Conservation (phyloP, 73 alveolate genomes). For the Stentor roeselii region DNA sequence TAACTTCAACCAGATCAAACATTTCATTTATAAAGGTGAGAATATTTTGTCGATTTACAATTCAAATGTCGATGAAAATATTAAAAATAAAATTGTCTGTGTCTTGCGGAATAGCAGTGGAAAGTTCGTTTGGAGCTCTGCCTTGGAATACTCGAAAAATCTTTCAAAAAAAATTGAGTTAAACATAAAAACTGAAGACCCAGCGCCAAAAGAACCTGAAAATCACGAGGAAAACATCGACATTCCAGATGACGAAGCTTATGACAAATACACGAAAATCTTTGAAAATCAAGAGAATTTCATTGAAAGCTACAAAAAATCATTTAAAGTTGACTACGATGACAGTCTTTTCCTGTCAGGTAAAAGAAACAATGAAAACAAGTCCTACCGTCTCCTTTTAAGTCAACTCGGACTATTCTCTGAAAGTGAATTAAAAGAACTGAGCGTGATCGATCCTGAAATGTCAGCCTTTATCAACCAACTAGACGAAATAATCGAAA, state of each 20-base stretch:
- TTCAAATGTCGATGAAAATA: not conserved
- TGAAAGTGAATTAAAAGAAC: not conserved
- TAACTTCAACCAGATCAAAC: not conserved
- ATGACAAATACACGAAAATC: not conserved
- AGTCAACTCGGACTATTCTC: conserved; percentile 4
- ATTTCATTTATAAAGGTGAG: not conserved
- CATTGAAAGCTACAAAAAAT: not conserved
- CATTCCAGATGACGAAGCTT: not conserved
- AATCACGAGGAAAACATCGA: not conserved
- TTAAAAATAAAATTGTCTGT: not conserved
- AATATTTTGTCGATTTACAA: not conserved
- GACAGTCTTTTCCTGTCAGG: not conserved
- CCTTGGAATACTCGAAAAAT: not conserved
- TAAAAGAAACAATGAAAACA: not conserved
- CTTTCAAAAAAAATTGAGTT: not conserved
- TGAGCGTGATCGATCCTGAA: not conserved
- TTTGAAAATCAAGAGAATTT: not conserved
- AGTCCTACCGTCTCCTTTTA: not conserved
- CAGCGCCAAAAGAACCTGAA: not conserved
- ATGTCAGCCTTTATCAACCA: not conserved
- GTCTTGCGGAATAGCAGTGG: not conserved
- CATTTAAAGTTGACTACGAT: not conserved
- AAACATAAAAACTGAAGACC: not conserved
- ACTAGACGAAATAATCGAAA: not conserved
- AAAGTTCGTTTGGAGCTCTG: not conserved